phyloP scores from a whole-genome alignment of 73 alveolate species.

The Uronychia setigera region DNA sequence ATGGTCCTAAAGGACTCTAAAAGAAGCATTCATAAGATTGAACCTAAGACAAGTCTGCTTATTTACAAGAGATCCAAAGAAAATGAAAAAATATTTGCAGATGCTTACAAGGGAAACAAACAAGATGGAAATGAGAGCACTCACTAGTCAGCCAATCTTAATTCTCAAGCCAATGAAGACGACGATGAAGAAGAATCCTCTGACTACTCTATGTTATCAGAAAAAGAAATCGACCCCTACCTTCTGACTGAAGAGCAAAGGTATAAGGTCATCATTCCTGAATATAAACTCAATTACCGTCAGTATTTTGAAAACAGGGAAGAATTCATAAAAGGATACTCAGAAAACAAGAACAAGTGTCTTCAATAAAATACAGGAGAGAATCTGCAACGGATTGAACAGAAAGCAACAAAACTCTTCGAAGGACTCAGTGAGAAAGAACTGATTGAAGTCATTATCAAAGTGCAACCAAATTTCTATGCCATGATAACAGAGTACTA shows the following conservation, averaged over 20 bases:
- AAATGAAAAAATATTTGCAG: no score
- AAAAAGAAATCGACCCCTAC: background rate
- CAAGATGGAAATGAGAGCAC: no score
- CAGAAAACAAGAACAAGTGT: background rate
- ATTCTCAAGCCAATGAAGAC: no score
- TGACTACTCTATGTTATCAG: background rate
- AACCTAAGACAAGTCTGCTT: no score
- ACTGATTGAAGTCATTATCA: background rate
- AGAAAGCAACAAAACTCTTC: background rate
- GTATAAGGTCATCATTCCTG: background rate
- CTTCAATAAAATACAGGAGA: background rate
- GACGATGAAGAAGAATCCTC: background rate
- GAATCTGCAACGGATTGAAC: background rate
- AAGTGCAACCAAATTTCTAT: background rate
- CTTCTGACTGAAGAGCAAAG: background rate
- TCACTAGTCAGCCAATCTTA: no score
- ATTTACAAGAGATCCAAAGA: no score
- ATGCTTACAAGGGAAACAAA: no score
- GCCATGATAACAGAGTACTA: background rate
- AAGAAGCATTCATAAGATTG: background rate
- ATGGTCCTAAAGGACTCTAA: background rate
- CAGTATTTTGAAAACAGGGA: background rate
- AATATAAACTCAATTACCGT: constrained; percentile 2
- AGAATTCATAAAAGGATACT: background rate
- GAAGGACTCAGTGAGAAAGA: background rate